Percentiles rank a stretch among this genome's conserved stretches.
Conservation (phyloP, 1,284 basidiomycete species). For the Irpex sp. region DNA sequence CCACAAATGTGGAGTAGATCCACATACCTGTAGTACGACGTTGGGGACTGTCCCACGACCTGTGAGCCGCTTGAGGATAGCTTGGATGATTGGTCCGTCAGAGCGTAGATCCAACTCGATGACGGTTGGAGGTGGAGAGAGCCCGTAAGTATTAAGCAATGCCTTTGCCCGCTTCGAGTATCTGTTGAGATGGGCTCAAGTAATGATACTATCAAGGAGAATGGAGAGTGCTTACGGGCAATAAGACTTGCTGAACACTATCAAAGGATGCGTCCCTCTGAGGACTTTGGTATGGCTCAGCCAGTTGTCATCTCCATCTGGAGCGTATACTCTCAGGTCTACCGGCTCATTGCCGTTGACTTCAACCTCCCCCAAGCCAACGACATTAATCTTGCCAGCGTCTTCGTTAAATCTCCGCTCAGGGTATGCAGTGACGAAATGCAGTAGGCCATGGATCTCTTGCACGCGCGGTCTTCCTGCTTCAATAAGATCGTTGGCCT, state of each 20-base stretch:
- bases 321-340: slow-evolving; percentile 46
- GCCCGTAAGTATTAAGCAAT: slow-evolving; percentile 58
- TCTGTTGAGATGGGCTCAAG: slow-evolving; percentile 27
- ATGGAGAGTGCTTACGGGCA: slow-evolving; percentile 51
- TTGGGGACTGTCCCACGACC: slow-evolving; percentile 71
- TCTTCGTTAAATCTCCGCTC: slow-evolving; percentile 37
- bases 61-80: slow-evolving; percentile 62
- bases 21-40: slow-evolving; percentile 42
- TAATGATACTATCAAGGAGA: background rate
- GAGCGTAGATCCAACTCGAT: slow-evolving; percentile 73
- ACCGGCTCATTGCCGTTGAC: slow-evolving; percentile 40
- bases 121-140: slow-evolving; percentile 63
- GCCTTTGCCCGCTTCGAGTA: slow-evolving; percentile 67
- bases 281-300: slow-evolving; percentile 36
- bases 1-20: background rate
- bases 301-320: slow-evolving; percentile 42
- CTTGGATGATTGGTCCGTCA: slow-evolving; percentile 61
- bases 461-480: slow-evolving; percentile 17
- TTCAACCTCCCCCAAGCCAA: slow-evolving; percentile 19
- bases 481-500: slow-evolving; percentile 9
- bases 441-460: slow-evolving; percentile 63
- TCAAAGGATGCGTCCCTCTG: slow-evolving; percentile 51
- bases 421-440: slow-evolving; percentile 49
- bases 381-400: slow-evolving; percentile 27
- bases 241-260: slow-evolving; percentile 81